Conservation (phyloP, 805 yeast species). For the Candida orba region DNA sequence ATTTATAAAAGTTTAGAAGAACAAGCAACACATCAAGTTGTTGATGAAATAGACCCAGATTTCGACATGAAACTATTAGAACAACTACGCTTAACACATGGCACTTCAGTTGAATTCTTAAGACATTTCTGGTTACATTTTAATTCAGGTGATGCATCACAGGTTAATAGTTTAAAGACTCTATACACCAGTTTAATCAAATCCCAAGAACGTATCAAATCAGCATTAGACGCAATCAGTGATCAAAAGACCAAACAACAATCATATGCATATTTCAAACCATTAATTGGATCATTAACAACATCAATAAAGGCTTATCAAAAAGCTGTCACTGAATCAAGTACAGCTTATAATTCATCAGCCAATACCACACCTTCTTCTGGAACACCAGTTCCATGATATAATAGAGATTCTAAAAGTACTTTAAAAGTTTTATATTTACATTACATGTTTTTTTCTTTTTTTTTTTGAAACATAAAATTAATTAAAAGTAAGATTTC, state of each 20-base stretch:
- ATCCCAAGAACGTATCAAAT: conserved; percentile 37
- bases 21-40: conserved; percentile 20
- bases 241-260: conserved; percentile 23
- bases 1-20: conserved; percentile 20
- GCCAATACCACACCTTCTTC: background rate
- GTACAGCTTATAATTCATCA: background rate
- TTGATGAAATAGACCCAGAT: conserved; percentile 25
- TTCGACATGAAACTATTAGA: conserved; percentile 37
- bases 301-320: conserved; percentile 43
- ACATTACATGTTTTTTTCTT: no score
- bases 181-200: conserved; percentile 43
- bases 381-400: background rate
- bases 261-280: conserved; percentile 32
- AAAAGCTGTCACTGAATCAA: conserved; percentile 21
- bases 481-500: background rate
- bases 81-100: conserved; percentile 52
- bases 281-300: conserved; percentile 37
- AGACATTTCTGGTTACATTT: conserved; percentile 69
- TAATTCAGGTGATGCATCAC: conserved; percentile 40
- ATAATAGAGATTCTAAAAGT: no score
- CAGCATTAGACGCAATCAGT: conserved; percentile 26
- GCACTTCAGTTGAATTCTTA: conserved; percentile 68
- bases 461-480: no score
- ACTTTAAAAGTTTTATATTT: no score
- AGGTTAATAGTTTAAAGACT: conserved; percentile 36